phyloP scores from a whole-genome alignment of 179 eudicot genomes.

The Pouteria campechiana region DNA sequence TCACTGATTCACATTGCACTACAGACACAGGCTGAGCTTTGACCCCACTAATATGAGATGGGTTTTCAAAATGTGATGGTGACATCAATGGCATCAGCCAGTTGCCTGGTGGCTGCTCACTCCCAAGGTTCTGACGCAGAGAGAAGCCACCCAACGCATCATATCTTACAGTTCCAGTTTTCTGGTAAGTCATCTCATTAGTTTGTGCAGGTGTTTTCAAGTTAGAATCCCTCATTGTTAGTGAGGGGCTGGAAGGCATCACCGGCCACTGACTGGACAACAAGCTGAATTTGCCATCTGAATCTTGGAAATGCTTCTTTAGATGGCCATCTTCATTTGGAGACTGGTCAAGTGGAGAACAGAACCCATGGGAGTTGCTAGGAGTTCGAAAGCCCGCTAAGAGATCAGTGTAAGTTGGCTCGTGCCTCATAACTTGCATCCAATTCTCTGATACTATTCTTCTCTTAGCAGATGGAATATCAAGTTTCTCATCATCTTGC shows the following conservation, averaged over 20 bases:
- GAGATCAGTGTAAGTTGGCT: constrained; percentile 59
- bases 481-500: constrained; percentile 45
- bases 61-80: constrained; percentile 32
- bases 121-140: constrained; percentile 24
- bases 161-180: constrained; percentile 41
- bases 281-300: constrained; percentile 43
- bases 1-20: constrained; percentile 26
- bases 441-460: constrained; percentile 44
- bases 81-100: constrained; percentile 70
- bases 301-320: constrained; percentile 31
- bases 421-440: constrained; percentile 35
- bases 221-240: constrained; percentile 54
- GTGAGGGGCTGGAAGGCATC: constrained; percentile 45
- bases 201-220: constrained; percentile 28
- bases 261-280: constrained; percentile 42
- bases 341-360: constrained; percentile 22
- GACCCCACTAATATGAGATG: constrained; percentile 36
- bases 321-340: constrained; percentile 15
- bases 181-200: constrained; percentile 26
- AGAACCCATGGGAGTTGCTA: constrained; percentile 32
- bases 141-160: constrained; percentile 39
- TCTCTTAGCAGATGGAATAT: constrained; percentile 30
- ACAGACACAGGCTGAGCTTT: constrained; percentile 17
- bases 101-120: constrained; percentile 39
- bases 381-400: constrained; percentile 63